Conservation (phyloP, 2,329 filamentous ascomycete species). For the Fusarium nanum region DNA sequence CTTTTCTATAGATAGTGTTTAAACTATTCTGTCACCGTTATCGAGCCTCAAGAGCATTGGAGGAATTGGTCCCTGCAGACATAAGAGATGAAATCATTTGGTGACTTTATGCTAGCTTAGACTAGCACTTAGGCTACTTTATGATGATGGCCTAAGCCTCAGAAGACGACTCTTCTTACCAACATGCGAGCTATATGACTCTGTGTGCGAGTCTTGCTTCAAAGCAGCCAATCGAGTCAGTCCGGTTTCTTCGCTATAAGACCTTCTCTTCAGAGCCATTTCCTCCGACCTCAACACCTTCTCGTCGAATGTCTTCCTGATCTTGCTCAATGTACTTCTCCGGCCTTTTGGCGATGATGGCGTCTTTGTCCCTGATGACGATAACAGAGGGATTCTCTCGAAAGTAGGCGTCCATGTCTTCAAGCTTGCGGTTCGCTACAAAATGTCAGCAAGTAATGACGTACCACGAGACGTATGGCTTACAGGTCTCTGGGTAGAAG, state of each 20-base stretch:
- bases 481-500: conserved; percentile 60
- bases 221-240: not conserved
- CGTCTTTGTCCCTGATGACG: conserved; percentile 61
- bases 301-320: conserved; percentile 12
- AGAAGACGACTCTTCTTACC: no score
- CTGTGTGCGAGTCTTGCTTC: not conserved
- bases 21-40: not conserved
- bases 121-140: no score
- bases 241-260: not conserved
- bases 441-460: conserved; percentile 6
- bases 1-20: not conserved
- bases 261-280: conserved; percentile 2
- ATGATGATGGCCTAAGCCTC: no score
- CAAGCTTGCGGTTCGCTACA: conserved; percentile 41
- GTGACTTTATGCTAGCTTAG: no score
- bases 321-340: conserved; percentile 24
- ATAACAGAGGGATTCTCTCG: conserved; percentile 55
- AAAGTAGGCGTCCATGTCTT: conserved; percentile 53
- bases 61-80: no score
- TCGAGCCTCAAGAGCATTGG: not conserved
- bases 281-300: not conserved
- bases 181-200: no score
- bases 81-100: no score
- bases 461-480: not conserved
- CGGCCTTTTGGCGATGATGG: conserved; percentile 53